Evolutionary conservation across 208 protist genomes (phyloP), one percentile per base, ranked within the genome.

Genomic region (Phytomonas sp.): DNA sequence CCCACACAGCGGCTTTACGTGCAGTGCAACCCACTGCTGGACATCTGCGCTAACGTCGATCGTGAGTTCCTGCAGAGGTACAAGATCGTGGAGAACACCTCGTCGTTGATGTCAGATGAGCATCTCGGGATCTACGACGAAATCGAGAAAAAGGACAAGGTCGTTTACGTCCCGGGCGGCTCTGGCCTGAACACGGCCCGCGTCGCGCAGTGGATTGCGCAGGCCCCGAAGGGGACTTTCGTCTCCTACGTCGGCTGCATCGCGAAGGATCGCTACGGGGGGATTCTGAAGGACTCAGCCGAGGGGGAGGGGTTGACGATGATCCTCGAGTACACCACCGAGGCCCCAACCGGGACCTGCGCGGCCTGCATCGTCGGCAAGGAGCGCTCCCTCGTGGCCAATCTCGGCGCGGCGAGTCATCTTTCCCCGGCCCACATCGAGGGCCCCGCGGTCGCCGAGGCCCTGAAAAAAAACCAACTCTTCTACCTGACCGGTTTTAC

Each of bases 21-120:
- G 30, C 86, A 94, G 68, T 98, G 98, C 79, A 99, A 99, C 83
- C 98, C 98, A 29, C 89, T 99, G 63, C 92, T 99, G 31, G 98
- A 99, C 81, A 98, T 99, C 76, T 98, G 94, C 8, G 97, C 97
- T 23, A 19, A 83, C 14, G 98, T 99, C 56, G 74, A 86, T 67
- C 84, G 89, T 8, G 88, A 71, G 0, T 89, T 99, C 60, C 78
- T 99, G 31, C 77, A 65, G 23, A 98, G 98, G 88, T 99, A 97
- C 70, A 83, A 92, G 36, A 49, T 96, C 34, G 56, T 88, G 76
- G 78, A 83, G 29, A 88, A 81, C 71, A 71, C 82, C 71, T 89
- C 93, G 4, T 93, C 95, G 59, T 92, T 95, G 4, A 93, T 97
- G 62, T 88, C 92, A 32, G 89, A 95, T 37, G 89, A 98, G 29